A percentile compares a stretch with the other conserved stretches of the same genome.
These are phyloP conservation scores for Amylostereum areolatum DNA, from an alignment of 1,284 basidiomycete species.

Conservation along the genomic window DNA sequence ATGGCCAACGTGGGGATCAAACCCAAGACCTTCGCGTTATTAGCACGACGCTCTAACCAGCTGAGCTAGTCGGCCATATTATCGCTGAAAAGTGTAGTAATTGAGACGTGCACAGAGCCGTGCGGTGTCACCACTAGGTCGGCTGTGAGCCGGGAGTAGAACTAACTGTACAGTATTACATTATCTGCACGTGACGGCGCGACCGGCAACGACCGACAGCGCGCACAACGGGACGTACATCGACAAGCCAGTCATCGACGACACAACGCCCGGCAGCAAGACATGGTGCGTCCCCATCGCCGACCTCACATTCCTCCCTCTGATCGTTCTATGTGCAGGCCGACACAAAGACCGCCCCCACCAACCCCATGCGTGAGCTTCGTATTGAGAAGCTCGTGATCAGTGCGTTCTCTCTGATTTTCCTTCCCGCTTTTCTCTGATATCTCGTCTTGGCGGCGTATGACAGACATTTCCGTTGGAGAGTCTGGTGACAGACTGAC, in stretches of 20 bases:
- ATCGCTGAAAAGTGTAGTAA: rapidly evolving
- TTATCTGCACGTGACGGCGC: too few species aligned
- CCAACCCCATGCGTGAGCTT: constrained; percentile 94
- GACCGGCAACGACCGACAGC: constrained; percentile 6
- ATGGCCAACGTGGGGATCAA: constrained; percentile 10
- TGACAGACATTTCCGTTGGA: constrained; percentile 95
- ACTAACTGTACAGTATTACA: constrained; percentile 9
- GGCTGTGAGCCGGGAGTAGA: too few species aligned
- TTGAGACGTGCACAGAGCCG: not conserved
- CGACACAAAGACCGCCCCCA: constrained; percentile 84
- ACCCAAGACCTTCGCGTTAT: constrained; percentile 13
- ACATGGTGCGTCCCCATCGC: constrained; percentile 9
- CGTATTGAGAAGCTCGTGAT: constrained; percentile 99
- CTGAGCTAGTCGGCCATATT: constrained; percentile 8
- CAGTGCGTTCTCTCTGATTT: constrained; percentile 58
- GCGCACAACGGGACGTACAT: constrained; percentile 5
- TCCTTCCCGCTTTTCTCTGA: constrained; percentile 4
- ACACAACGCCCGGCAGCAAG: not conserved
- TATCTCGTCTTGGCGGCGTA: not conserved
- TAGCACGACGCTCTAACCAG: constrained; percentile 13
- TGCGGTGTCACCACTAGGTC: not conserved
- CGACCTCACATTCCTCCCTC: too few species aligned
- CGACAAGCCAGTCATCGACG: not conserved
- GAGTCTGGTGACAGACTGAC: constrained; percentile 99
- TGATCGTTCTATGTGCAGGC: constrained; percentile 43